phyloP scores from a whole-genome alignment of 306 rosid species.

The Inga oerstediana region DNA sequence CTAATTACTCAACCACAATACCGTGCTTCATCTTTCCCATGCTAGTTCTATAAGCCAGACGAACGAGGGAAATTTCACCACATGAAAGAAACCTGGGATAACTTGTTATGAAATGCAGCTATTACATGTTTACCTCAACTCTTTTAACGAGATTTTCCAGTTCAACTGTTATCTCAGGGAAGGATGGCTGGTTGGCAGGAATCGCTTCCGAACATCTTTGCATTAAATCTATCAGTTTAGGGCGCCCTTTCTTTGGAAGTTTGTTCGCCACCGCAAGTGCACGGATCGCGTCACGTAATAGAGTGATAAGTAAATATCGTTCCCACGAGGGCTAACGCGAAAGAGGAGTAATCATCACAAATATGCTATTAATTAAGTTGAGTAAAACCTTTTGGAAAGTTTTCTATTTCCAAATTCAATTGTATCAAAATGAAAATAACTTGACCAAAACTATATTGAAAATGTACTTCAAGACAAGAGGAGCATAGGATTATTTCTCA shows the following conservation, averaged over 20 bases:
- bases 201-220: constrained; percentile 89
- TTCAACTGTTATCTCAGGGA: constrained; percentile 69
- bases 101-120: neutral
- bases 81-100: neutral
- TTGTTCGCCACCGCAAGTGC: neutral
- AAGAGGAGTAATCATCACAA: no score
- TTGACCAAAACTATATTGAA: no score
- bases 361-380: no score
- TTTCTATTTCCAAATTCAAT: no score
- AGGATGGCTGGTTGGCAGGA: constrained; percentile 78
- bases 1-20: neutral
- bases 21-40: neutral
- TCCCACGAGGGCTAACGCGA: no score
- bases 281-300: no score
- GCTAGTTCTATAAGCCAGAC: neutral
- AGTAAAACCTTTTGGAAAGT: no score
- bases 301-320: no score
- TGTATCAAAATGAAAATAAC: no score
- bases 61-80: neutral
- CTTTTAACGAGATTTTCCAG: constrained; percentile 68
- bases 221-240: constrained; percentile 79
- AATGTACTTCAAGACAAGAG: no score
- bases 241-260: constrained; percentile 77
- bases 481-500: no score
- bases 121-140: constrained; percentile 51